These are phyloP conservation scores for Cystobasidium pallidum DNA, from an alignment of 1,284 basidiomycete genomes.

Conservation along the genomic window DNA sequence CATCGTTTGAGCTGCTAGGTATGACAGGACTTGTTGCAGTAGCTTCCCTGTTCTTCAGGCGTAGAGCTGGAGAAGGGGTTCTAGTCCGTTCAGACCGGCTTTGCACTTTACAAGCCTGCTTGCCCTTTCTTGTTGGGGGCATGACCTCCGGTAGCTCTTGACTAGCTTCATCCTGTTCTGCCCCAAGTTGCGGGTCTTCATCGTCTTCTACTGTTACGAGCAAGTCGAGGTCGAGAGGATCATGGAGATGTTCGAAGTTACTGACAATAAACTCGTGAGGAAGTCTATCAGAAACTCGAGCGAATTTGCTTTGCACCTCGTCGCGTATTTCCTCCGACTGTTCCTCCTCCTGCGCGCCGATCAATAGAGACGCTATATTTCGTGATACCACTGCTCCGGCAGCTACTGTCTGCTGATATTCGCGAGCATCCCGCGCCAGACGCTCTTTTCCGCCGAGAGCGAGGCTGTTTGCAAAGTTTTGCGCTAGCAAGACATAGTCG, in stretches of 20 bases:
- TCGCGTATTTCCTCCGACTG: conserved; percentile 24
- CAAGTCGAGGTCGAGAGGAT: conserved; percentile 24
- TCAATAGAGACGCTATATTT: not conserved
- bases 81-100: not conserved
- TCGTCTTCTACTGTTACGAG: conserved; percentile 16
- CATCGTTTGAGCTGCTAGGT: conserved; percentile 23
- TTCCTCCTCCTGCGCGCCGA: conserved; percentile 9
- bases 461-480: conserved; percentile 70
- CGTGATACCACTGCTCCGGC: too few species aligned
- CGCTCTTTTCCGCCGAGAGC: conserved; percentile 52
- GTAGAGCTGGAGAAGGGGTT: not conserved
- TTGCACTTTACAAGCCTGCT: not conserved
- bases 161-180: not conserved
- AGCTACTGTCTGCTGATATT: conserved; percentile 10
- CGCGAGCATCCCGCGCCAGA: conserved; percentile 47
- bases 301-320: conserved; percentile 39
- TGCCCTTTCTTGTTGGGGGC: not conserved
- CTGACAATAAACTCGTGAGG: conserved; percentile 6
- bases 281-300: conserved; percentile 37
- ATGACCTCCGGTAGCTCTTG: conserved; percentile 17
- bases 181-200: not conserved
- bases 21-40: not conserved
- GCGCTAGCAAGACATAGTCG: conserved; percentile 69
- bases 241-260: conserved; percentile 39
- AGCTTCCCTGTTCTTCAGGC: not conserved